Conservation (phyloP, 345 rosid species). For the Ceriops tagal region DNA sequence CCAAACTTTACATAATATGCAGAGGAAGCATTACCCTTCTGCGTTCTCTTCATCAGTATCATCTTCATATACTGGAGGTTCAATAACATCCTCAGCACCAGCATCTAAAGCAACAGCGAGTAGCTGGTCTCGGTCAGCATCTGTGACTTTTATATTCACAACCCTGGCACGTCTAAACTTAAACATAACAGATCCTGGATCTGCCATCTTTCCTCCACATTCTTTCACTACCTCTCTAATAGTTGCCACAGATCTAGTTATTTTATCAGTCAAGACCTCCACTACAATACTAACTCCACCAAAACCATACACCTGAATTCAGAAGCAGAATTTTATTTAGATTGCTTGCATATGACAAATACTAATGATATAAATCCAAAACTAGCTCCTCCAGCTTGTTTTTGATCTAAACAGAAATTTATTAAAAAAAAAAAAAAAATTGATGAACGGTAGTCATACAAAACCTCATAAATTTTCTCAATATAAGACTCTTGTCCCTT, state of each 20-base stretch:
- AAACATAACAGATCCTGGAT: constrained; percentile 88
- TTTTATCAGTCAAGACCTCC: constrained; percentile 87
- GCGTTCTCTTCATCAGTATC: constrained; percentile 65
- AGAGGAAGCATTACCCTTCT: constrained; percentile 42
- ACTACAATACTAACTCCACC: constrained; percentile 93
- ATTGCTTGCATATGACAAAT: constrained; percentile 2
- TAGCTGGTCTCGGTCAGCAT: constrained; percentile 81
- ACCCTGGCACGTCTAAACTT: constrained; percentile 77
- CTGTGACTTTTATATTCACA: constrained; percentile 65
- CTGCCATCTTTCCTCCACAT: constrained; percentile 92
- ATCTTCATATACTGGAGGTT: constrained; percentile 67
- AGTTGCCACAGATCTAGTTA: constrained; percentile 78
- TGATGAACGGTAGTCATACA: constrained; percentile 8
- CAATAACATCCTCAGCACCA: constrained; percentile 95
- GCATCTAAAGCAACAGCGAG: constrained; percentile 73
- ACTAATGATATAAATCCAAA: neutral
- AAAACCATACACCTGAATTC: constrained; percentile 76
- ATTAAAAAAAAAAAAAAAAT: constrained; percentile 8
- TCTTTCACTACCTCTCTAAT: constrained; percentile 81
- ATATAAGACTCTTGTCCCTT: constrained; percentile 88
- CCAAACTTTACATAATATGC: constrained; percentile 3
- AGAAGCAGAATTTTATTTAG: constrained; percentile 14
- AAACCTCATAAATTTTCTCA: constrained; percentile 84
- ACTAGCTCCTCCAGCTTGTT: neutral
- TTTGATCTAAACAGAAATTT: constrained; percentile 1